Conservation (phyloP, 306 rosid genomes). For the Pterocarpus macrocarpus region DNA sequence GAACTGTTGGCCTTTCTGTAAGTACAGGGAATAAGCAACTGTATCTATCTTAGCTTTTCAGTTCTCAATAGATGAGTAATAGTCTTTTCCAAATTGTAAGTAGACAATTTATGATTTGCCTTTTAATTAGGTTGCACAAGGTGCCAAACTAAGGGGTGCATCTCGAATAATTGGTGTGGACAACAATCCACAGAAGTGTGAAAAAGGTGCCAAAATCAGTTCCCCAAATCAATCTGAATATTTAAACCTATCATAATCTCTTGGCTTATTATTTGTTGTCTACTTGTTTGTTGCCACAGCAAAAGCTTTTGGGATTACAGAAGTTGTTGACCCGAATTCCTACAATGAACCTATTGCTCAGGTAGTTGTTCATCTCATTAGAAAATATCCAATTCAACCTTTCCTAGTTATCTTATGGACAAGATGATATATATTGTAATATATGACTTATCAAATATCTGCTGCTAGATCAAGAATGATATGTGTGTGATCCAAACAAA, state of each 20-base stretch:
- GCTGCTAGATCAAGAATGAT: slow-evolving; percentile 23
- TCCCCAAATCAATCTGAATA: neutral
- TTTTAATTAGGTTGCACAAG: slow-evolving; percentile 83
- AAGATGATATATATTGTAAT: slow-evolving; percentile 4
- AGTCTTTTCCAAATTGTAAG: slow-evolving; percentile 26
- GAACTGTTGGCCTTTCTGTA: slow-evolving; percentile 97
- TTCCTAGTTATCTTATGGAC: slow-evolving; percentile 13
- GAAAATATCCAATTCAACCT: slow-evolving; percentile 16
- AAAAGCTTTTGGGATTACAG: slow-evolving; percentile 84
- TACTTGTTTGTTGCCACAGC: slow-evolving; percentile 63
- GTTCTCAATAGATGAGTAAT: slow-evolving; percentile 21
- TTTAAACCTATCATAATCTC: slow-evolving; percentile 21
- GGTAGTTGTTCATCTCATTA: slow-evolving; percentile 56
- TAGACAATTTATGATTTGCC: slow-evolving; percentile 22
- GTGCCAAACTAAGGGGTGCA: slow-evolving; percentile 88
- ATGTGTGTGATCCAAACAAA: slow-evolving; percentile 7
- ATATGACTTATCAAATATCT: slow-evolving; percentile 12
- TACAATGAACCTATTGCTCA: slow-evolving; percentile 72
- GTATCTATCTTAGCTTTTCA: slow-evolving; percentile 30
- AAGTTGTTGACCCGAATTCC: slow-evolving; percentile 75
- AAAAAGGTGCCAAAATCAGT: slow-evolving; percentile 61
- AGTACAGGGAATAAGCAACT: slow-evolving; percentile 48
- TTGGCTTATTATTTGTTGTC: slow-evolving; percentile 42
- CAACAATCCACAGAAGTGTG: slow-evolving; percentile 77
- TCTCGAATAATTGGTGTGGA: slow-evolving; percentile 89